Evolutionary conservation across 192 early-diverging fungal genomes (phyloP).

Genomic region (Podila horticola): DNA sequence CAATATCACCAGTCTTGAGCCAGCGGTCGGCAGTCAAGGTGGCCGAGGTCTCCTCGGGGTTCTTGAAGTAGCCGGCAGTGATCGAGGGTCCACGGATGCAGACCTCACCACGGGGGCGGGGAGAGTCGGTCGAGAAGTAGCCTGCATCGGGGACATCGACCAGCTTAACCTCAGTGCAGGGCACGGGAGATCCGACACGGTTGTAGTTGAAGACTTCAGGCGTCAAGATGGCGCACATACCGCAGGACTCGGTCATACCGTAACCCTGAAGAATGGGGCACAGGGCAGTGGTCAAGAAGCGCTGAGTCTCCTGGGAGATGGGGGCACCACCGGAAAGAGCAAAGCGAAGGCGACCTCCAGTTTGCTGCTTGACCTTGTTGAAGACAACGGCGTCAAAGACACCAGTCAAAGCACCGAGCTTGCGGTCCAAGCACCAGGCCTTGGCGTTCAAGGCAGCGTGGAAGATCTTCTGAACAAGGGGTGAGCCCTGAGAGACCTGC

Average conservation of each 20-base stretch:
- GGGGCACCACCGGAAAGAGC: slow-evolving; percentile 91
- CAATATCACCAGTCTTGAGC: slow-evolving; percentile 93
- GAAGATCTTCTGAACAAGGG: slow-evolving; percentile 77
- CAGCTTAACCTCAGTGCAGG: slow-evolving; percentile 82
- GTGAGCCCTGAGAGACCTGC: slow-evolving; percentile 64
- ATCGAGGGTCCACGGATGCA: slow-evolving; percentile 86
- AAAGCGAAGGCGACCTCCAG: slow-evolving; percentile 86
- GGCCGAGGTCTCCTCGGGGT: slow-evolving; percentile 71
- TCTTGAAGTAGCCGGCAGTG: slow-evolving; percentile 84
- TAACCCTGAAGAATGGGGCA: slow-evolving; percentile 91
- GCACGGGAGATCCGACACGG: slow-evolving; percentile 80
- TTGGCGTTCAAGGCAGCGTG: slow-evolving; percentile 80
- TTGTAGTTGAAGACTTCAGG: slow-evolving; percentile 67
- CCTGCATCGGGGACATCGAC: slow-evolving; percentile 75
- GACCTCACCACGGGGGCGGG: slow-evolving; percentile 83
- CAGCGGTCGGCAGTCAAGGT: slow-evolving; percentile 82
- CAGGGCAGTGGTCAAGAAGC: slow-evolving; percentile 79
- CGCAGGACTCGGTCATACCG: slow-evolving; percentile 86
- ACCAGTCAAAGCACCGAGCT: slow-evolving; percentile 70
- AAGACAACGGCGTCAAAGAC: slow-evolving; percentile 85
- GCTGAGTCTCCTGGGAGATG: slow-evolving; percentile 85
- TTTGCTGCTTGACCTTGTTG: slow-evolving; percentile 80
- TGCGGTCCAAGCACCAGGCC: slow-evolving; percentile 65
- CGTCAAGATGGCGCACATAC: slow-evolving; percentile 74
- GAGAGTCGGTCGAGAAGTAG: slow-evolving; percentile 67